phyloP scores from a whole-genome alignment of 768 basidiomycete species.

The Asterophora parasitica region DNA sequence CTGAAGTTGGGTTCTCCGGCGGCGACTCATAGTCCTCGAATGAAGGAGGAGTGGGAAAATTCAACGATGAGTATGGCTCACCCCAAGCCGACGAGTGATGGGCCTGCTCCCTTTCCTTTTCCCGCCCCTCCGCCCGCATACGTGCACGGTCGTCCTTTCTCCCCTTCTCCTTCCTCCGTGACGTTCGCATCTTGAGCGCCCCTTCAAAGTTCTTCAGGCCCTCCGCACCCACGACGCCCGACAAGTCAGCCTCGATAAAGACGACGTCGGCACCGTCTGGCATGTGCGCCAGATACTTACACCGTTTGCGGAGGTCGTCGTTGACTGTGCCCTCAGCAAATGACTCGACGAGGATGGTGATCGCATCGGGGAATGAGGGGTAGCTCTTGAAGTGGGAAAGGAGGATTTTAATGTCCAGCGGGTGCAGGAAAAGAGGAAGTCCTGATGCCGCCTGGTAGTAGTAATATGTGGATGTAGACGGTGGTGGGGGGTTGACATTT shows the following conservation, averaged over 20 bases:
- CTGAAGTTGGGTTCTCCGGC: conserved; percentile 17
- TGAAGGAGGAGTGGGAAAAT: conserved; percentile 18
- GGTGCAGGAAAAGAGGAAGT: conserved; percentile 87
- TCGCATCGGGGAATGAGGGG: conserved; percentile 75
- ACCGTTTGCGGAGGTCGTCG: conserved; percentile 90
- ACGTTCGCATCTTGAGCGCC: conserved; percentile 68
- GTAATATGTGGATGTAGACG: conserved; percentile 86
- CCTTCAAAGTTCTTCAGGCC: conserved; percentile 81
- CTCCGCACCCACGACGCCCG: conserved; percentile 68
- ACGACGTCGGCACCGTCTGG: conserved; percentile 91
- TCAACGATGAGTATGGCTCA: conserved; percentile 16
- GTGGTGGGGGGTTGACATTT: conserved; percentile 83
- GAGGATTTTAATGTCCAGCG: conserved; percentile 91
- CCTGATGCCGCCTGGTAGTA: conserved; percentile 96
- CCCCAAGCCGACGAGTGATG: conserved; percentile 16
- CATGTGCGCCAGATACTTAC: conserved; percentile 92
- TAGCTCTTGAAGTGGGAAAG: conserved; percentile 80
- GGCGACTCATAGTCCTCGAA: conserved; percentile 22
- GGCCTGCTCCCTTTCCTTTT: conserved; percentile 50
- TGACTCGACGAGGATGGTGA: conserved; percentile 77
- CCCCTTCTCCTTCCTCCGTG: conserved; percentile 75
- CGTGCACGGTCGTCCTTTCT: conserved; percentile 86
- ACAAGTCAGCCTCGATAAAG: conserved; percentile 86
- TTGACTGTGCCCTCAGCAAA: conserved; percentile 77
- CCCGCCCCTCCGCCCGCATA: conserved; percentile 69